Percentiles rank a stretch among this genome's conserved stretches.
These are phyloP conservation scores for Thielaviopsis punctulata DNA, from an alignment of 2,329 filamentous ascomycete species.

Conservation along the genomic window DNA sequence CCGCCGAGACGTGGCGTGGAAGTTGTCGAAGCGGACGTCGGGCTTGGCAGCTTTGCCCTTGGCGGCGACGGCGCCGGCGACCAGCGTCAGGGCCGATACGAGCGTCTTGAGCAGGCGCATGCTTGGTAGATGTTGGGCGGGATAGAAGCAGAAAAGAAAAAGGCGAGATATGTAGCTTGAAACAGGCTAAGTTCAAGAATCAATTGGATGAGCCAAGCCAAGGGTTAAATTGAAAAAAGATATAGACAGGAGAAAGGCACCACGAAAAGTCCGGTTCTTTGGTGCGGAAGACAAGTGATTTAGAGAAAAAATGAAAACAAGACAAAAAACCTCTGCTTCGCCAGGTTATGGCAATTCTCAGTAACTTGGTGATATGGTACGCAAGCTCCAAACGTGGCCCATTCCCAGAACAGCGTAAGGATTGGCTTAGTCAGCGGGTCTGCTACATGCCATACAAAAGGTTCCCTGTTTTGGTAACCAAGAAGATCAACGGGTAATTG, in stretches of 20 bases:
- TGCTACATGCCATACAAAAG: not conserved
- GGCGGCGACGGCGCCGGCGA: constrained; percentile 41
- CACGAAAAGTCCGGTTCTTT: not conserved
- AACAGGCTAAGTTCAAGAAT: not conserved
- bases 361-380: constrained; percentile 5
- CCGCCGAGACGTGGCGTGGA: constrained; percentile 48
- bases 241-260: not conserved
- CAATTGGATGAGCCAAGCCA: not conserved
- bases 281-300: not conserved
- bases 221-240: not conserved
- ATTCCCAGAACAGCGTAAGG: constrained; percentile 6
- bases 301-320: not conserved
- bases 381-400: constrained; percentile 12
- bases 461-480: not conserved
- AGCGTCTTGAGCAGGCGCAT: constrained; percentile 55
- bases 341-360: not conserved
- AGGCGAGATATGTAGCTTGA: not conserved
- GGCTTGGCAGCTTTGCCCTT: constrained; percentile 37
- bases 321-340: not conserved
- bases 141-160: not conserved
- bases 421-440: constrained; percentile 8
- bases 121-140: not conserved
- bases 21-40: constrained; percentile 51
- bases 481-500: not conserved
- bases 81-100: constrained; percentile 44